Percentiles rank a stretch among this genome's conserved stretches.
Evolutionary conservation across 441 rosid genomes (phyloP).

Genomic region (Arabidopsis hybrid): DNA sequence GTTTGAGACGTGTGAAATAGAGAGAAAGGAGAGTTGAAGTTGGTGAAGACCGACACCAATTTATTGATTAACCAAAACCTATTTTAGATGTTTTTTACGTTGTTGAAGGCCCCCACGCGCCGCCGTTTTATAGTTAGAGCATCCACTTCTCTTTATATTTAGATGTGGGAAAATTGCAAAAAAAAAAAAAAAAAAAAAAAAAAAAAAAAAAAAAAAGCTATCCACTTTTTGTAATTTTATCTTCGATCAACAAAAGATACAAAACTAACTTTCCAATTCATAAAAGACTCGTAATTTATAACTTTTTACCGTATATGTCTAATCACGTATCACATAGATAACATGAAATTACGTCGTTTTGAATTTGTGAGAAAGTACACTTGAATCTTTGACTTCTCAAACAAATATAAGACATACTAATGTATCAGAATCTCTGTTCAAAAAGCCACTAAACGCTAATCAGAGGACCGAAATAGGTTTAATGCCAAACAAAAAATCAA

Average conservation of each 20-base stretch:
- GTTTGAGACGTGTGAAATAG: constrained; percentile 37
- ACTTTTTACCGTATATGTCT: background rate
- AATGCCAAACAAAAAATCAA: no score
- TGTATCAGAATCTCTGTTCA: background rate
- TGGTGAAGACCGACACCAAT: constrained; percentile 47
- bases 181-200: no score
- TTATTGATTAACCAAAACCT: constrained; percentile 35
- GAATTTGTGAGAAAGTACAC: background rate
- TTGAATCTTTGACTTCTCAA: background rate
- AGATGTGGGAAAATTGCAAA: background rate
- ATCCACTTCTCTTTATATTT: constrained; percentile 2
- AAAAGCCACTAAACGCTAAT: no score
- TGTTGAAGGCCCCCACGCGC: constrained; percentile 22
- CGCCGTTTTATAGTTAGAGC: constrained; percentile 40
- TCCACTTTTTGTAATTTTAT: background rate
- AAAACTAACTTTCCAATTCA: background rate
- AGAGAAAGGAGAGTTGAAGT: constrained; percentile 31
- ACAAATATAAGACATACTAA: background rate
- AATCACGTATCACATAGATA: no score
- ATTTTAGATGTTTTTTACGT: background rate
- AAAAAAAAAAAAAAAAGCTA: background rate
- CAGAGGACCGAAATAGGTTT: no score
- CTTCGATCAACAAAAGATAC: background rate
- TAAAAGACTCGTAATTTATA: background rate
- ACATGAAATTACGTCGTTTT: no score